Evolutionary conservation across 1,284 basidiomycete genomes (phyloP), one percentile per base, ranked within the genome.

Genomic region (Rhizopogon parksii): DNA sequence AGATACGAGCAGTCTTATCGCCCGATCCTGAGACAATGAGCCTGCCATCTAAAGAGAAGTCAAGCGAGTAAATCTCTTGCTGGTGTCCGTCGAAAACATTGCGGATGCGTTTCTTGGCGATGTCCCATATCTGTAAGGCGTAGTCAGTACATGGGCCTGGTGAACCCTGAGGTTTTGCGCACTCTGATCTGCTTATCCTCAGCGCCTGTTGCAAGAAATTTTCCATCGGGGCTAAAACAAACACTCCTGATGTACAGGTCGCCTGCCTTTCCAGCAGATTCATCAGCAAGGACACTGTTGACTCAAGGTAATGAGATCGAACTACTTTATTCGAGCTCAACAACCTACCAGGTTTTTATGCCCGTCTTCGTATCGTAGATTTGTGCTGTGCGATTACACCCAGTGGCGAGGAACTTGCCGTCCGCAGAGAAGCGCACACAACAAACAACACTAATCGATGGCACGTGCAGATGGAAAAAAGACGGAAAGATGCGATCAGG

Each of bases 31-130:
- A 91, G n/a, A 92, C 86, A 55, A 95, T 83, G 58, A 87, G 80
- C 11, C 82, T 75, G 6, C 91, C 91, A 61, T 95, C 88, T 21
- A 77, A 70, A 7, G 87, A 87, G 66, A 92, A 94, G 64, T 92
- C 90, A 53, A 95, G 80, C 4, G 90, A 90, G 69, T 94, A 95
- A 59, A 95, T 92, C 68, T 93, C 92, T 62, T 91, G 87, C 64
- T 85, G 82, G 69, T 95, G 93, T 1, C 91, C 93, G 46, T 85
- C 80, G 56, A 94, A 88, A 17, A 88, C 74, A 53, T 79, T 82
- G 53, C 80, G 75, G 59, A 92, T 85, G 42, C 79, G 77, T 60
- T 82, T 82, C 63, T 82, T 82, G 25, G 75, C 74, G 57, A 95
- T 88, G 62, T 94, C 89, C 92, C 92, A 95, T 60, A 90, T 88